A percentile compares a stretch with the other conserved stretches of the same genome.
phyloP scores from a whole-genome alignment of 2,329 filamentous ascomycete species.

The Claviceps sp. region DNA sequence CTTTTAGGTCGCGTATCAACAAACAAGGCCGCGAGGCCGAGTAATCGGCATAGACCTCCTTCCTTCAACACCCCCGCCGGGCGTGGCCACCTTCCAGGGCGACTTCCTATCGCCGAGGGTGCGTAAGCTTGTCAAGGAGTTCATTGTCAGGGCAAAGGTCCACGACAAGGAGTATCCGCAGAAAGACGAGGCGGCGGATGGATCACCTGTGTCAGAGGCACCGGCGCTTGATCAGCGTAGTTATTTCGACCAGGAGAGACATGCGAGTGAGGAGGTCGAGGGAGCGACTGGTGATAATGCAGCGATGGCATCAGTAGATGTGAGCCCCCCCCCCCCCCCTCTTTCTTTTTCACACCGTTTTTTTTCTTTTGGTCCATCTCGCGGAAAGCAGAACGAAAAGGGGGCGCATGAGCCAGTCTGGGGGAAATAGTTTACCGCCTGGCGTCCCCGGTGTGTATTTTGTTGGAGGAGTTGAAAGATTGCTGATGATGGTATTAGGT shows the following conservation, averaged over 20 bases:
- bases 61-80: slow-evolving; percentile 77
- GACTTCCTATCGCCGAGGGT: slow-evolving; percentile 71
- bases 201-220: slow-evolving; percentile 9
- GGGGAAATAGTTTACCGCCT: neutral
- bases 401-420: neutral
- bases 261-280: slow-evolving; percentile 12
- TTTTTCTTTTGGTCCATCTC: neutral
- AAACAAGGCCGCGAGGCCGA: slow-evolving; percentile 61
- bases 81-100: slow-evolving; percentile 89
- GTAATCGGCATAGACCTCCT: slow-evolving; percentile 91
- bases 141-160: slow-evolving; percentile 47
- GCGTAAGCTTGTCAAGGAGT: slow-evolving; percentile 63
- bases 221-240: slow-evolving; percentile 32
- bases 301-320: slow-evolving; percentile 45
- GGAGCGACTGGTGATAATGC: slow-evolving; percentile 8
- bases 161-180: slow-evolving; percentile 6
- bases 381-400: neutral
- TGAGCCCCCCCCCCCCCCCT: slow-evolving; percentile 18
- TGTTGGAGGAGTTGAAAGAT: neutral
- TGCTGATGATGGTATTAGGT: slow-evolving; percentile 32
- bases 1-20: slow-evolving; percentile 61
- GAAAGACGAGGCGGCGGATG: slow-evolving; percentile 3
- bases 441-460: neutral
- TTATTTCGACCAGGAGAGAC: slow-evolving; percentile 54
- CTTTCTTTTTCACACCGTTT: too few species aligned